These are phyloP conservation scores for Colletotrichum lini DNA, from an alignment of 2,329 filamentous ascomycete genomes.

Conservation along the genomic window DNA sequence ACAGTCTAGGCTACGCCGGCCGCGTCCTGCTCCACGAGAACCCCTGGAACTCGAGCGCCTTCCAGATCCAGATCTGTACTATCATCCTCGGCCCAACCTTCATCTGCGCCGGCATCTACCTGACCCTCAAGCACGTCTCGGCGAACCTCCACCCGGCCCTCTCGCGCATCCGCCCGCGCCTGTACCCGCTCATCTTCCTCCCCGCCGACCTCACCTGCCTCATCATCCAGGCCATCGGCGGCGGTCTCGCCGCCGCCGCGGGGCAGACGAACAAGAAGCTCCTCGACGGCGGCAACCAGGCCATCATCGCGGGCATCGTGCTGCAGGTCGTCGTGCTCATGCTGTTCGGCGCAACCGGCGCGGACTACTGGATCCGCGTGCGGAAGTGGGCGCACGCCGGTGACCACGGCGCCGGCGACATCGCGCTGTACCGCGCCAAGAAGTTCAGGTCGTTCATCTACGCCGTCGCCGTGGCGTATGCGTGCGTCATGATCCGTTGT, in stretches of 20 bases:
- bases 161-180: conserved; percentile 66
- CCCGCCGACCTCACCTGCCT: conserved; percentile 72
- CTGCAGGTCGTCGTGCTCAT: conserved; percentile 67
- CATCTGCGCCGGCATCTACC: conserved; percentile 74
- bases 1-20: conserved; percentile 64
- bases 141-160: conserved; percentile 63
- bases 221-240: conserved; percentile 71
- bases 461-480: conserved; percentile 62
- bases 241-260: conserved; percentile 67
- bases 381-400: conserved; percentile 54
- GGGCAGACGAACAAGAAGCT: conserved; percentile 56
- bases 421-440: conserved; percentile 58
- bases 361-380: conserved; percentile 63
- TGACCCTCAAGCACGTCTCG: conserved; percentile 73
- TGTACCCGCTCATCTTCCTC: conserved; percentile 72
- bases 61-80: conserved; percentile 72
- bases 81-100: conserved; percentile 74
- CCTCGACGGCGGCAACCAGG: conserved; percentile 62
- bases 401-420: conserved; percentile 44
- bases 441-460: conserved; percentile 61
- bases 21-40: conserved; percentile 66
- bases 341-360: conserved; percentile 59
- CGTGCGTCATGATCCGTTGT: conserved; percentile 64
- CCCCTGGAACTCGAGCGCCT: conserved; percentile 68
- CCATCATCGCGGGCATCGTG: conserved; percentile 68